Percentiles rank a stretch among this genome's conserved stretches.
These are phyloP conservation scores for Apiospora kogelbergensis DNA, from an alignment of 2,329 filamentous ascomycete genomes.

Conservation along the genomic window DNA sequence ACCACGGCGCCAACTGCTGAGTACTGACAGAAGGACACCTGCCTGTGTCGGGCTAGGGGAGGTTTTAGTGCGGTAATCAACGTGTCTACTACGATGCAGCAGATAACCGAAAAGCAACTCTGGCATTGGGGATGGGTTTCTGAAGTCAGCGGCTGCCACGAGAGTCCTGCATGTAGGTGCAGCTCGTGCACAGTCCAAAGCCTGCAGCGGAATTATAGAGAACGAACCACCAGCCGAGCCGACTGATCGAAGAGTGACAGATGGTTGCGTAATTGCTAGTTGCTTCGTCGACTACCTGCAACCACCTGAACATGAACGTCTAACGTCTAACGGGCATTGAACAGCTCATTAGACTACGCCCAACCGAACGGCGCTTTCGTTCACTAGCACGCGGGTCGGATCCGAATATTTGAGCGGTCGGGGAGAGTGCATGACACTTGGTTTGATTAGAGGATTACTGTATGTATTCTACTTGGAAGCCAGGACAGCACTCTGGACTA, in stretches of 20 bases:
- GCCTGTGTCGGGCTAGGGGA: background rate
- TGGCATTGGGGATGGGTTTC: background rate
- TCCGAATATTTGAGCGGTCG: background rate
- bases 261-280: background rate
- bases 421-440: background rate
- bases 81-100: background rate
- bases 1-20: background rate
- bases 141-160: background rate
- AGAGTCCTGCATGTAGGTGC: background rate
- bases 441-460: background rate
- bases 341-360: background rate
- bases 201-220: background rate
- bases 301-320: background rate
- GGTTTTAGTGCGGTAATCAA: background rate
- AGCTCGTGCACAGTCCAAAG: background rate
- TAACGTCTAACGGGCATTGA: background rate
- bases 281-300: background rate
- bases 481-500: background rate
- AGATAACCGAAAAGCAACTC: background rate
- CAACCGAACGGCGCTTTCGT: background rate
- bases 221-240: background rate
- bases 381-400: background rate
- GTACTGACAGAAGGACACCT: background rate
- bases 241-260: constrained; percentile 1
- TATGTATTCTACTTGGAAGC: background rate